A percentile compares a stretch with the other conserved stretches of the same genome.
phyloP scores from a whole-genome alignment of 2,329 filamentous ascomycete genomes.

The Helotiales sp. region DNA sequence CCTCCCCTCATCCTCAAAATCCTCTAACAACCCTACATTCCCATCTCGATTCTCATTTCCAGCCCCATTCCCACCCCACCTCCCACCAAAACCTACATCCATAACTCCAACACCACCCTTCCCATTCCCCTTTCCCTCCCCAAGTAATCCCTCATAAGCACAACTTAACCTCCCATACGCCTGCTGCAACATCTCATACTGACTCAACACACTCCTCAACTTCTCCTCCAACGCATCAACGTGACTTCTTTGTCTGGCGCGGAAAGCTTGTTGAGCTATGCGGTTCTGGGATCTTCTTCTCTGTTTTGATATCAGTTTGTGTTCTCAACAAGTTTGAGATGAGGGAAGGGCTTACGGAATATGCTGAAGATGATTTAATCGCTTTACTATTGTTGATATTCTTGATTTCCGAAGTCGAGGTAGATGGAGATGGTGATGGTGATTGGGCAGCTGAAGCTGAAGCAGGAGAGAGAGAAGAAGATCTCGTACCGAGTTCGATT shows the following conservation, averaged over 20 bases:
- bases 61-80: no score
- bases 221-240: constrained; percentile 7
- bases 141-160: neutral
- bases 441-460: no score
- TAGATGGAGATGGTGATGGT: no score
- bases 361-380: neutral
- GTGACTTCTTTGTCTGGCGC: constrained; percentile 8
- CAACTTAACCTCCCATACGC: constrained; percentile 3
- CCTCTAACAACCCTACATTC: no score
- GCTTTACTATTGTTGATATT: no score
- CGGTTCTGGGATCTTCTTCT: constrained; percentile 12
- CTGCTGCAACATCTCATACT: constrained; percentile 11
- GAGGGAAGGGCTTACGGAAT: neutral
- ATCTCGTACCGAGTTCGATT: neutral
- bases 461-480: no score
- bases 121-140: neutral
- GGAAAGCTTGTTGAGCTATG: constrained; percentile 12
- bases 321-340: neutral
- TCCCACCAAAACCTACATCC: no score
- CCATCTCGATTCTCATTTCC: no score
- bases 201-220: neutral
- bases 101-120: neutral
- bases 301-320: neutral
- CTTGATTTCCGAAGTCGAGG: no score
- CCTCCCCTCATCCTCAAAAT: no score